Base-by-base conservation (phyloP, 1,284 basidiomycete species). In the Pseudozyma flocculosa region DNA sequence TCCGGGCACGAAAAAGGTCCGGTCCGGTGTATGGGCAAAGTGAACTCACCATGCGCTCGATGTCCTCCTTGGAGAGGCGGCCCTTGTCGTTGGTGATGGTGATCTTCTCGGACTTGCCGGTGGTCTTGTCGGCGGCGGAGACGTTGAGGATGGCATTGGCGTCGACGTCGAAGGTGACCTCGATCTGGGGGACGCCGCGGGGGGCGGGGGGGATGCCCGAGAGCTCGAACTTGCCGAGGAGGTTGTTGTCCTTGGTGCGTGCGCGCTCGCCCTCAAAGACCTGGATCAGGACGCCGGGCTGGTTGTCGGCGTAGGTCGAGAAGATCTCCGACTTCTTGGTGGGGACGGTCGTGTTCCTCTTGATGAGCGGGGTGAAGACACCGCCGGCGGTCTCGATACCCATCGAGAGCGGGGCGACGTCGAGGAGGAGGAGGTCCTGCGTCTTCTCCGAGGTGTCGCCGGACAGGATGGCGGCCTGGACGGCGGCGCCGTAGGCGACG, bases 231-330 rank as follows among this genome's bases (percentile, higher is more conserved):
- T 97, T 95, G 79, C 94, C 94, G 81, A 98, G 90, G 49, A 97
- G 58, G 84, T 96, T 96, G 85, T 96, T 97, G 84, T 98, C 95
- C 86, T 96, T 97, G 67, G 93, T 96, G 78, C 92, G 89, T 48
- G 93, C 90, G 85, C 94, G 92, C 83, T 98, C 95, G 82, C 95
- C 94, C 85, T 98, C 94, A 82, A 85, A 98, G 57, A 98, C 94
- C 81, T 96, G 94, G 82, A 98, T 96, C 77, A 96, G 85, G 53
- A 98, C 94, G 85, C 91, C 91, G 61, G 93, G 92, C 81, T 98
- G 95, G 85, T 98, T 97, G 85, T 98, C 94, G 68, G 92, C 88
- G 84, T 94, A 95, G 39, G 95, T 98, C 45, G 94, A 96, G 87
- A 98, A 97, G 80, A 90, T 88, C 83, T 97, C 92, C 23, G 92